Base-by-base conservation (phyloP, 2,329 filamentous ascomycete species). In the Lasiodiplodia hormozganensis region DNA sequence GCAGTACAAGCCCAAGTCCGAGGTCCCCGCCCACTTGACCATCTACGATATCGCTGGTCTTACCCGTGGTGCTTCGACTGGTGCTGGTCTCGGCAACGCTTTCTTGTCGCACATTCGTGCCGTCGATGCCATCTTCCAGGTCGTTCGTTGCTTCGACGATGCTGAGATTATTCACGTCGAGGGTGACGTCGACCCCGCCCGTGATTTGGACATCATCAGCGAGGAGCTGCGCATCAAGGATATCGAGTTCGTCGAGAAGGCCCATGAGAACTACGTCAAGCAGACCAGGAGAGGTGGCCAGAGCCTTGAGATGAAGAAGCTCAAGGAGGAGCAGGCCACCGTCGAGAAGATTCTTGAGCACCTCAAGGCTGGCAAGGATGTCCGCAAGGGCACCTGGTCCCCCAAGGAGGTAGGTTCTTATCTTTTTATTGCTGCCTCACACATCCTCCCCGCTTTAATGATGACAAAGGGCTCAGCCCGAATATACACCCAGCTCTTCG, bases 91-190 rank as follows among this genome's bases (percentile, higher is more conserved):
- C 70, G 96, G 96, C 77, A 99, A 99, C 81, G 89, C 95, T 74
- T 99, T 99, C 89, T 86, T 99, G 84, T 98, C 96, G 47, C 96
- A 99, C 82, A 99, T 99, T 76, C 93, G 96, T 80, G 96, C 96
- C 67, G 94, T 97, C 82, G 94, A 97, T 85, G 94, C 94, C 82
- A 97, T 97, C 83, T 97, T 97, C 87, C 93, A 97, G 82, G 94
- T 97, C 54, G 94, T 97, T 47, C 90, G 94, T 76, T 97, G 92
- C 84, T 97, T 99, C 83, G 96, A 99, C 79, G 96, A 99, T 86
- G 96, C 95, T 70, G 96, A 99, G 84, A 99, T 99, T 77, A 98
- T 97, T 76, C 96, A 99, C 87, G 94, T 99, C 73, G 96, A 99
- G 86, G 96, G 96, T 80, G 96, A 99, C 76, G 96, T 99, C 75